Evolutionary conservation across 2,329 filamentous ascomycete species (phyloP).

Genomic region (Botrytis fabae): DNA sequence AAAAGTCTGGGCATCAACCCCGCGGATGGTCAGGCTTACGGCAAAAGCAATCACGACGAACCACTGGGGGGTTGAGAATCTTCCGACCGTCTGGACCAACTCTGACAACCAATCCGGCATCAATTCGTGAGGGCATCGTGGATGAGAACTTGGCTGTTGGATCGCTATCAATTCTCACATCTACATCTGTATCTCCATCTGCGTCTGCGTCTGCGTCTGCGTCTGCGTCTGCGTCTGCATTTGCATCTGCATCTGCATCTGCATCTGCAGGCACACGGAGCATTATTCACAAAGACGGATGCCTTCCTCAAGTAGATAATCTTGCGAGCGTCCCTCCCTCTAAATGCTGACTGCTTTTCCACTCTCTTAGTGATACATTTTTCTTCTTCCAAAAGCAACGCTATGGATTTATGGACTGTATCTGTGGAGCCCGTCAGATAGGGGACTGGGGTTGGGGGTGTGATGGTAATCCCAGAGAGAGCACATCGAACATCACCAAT

Average conservation of each 20-base stretch:
- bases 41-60: not conserved
- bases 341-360: not conserved
- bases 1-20: not conserved
- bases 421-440: not conserved
- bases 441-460: not conserved
- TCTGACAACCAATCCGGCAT: not conserved
- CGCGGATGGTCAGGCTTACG: not conserved
- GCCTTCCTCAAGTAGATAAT: not conserved
- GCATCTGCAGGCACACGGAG: not conserved
- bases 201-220: not conserved
- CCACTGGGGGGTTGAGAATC: not conserved
- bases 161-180: not conserved
- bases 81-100: not conserved
- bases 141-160: not conserved
- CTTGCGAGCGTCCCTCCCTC: not conserved
- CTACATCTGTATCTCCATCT: not conserved
- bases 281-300: not conserved
- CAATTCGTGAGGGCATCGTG: not conserved
- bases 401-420: not conserved
- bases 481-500: not conserved
- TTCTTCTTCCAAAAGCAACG: not conserved
- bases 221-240: no score
- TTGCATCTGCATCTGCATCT: not conserved
- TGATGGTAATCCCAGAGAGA: not conserved
- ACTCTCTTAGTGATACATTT: not conserved